A percentile compares a stretch with the other conserved stretches of the same genome.
phyloP scores from a whole-genome alignment of 768 basidiomycete species.

The Atractiella rhizophila region DNA sequence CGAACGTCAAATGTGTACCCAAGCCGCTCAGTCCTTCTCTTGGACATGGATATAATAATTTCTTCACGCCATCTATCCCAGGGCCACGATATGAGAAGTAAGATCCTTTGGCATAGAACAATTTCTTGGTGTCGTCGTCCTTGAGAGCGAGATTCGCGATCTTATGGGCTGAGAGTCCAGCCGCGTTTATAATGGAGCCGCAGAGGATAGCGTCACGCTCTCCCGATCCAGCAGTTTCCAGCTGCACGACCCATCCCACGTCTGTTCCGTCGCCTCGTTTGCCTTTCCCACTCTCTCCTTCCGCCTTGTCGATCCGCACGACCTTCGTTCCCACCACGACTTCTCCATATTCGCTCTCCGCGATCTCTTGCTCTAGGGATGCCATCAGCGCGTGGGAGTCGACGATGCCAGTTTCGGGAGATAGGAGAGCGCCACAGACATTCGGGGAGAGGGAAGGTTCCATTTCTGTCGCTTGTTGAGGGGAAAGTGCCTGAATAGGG shows the following conservation, averaged over 20 bases:
- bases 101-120: constrained; percentile 33
- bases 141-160: not conserved
- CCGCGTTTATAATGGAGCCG: constrained; percentile 53
- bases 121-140: too few species aligned
- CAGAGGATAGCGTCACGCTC: constrained; percentile 40
- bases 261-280: constrained; percentile 22
- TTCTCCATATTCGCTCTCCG: constrained; percentile 39
- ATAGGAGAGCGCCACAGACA: constrained; percentile 50
- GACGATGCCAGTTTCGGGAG: constrained; percentile 67
- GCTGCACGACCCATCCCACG: constrained; percentile 72
- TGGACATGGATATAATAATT: constrained; percentile 80
- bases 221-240: constrained; percentile 30
- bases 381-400: constrained; percentile 66
- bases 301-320: constrained; percentile 46
- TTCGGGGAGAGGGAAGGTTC: constrained; percentile 58
- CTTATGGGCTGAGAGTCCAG: constrained; percentile 29
- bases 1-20: constrained; percentile 77
- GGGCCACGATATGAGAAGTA: constrained; percentile 71
- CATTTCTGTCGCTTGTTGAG: constrained; percentile 39
- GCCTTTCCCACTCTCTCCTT: constrained; percentile 12
- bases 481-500: constrained; percentile 42
- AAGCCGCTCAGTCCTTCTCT: constrained; percentile 41
- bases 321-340: constrained; percentile 55
- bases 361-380: constrained; percentile 49
- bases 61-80: constrained; percentile 38